Conservation (phyloP, 805 yeast species). For the Zygosaccharomyces kombuchaensis region DNA sequence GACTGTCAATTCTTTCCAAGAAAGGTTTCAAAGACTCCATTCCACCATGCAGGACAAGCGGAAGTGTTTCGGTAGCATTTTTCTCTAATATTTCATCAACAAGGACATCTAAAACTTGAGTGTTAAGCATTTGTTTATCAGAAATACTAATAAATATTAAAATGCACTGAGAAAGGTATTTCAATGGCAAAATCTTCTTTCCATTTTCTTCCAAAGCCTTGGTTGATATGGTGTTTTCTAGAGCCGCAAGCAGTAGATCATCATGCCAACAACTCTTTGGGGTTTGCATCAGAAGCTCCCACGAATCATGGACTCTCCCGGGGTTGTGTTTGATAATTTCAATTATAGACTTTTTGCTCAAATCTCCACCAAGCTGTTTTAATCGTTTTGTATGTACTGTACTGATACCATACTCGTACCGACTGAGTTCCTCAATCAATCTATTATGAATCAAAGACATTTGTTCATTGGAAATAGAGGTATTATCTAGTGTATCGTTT, state of each 20-base stretch:
- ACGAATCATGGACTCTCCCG: slow-evolving; percentile 48
- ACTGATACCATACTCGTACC: slow-evolving; percentile 33
- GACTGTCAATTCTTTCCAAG: slow-evolving; percentile 10
- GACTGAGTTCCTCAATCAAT: slow-evolving; percentile 29
- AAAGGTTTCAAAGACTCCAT: slow-evolving; percentile 11
- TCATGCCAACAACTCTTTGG: slow-evolving; percentile 14
- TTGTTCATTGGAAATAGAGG: slow-evolving; percentile 11
- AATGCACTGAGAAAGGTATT: slow-evolving; percentile 23
- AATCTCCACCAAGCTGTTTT: slow-evolving; percentile 17
- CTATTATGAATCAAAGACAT: slow-evolving; percentile 24
- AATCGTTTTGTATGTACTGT: slow-evolving; percentile 31
- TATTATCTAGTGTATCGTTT: slow-evolving; percentile 9
- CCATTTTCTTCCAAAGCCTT: slow-evolving; percentile 35
- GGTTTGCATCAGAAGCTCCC: slow-evolving; percentile 40
- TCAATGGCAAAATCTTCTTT: slow-evolving; percentile 17
- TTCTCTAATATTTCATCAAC: slow-evolving; percentile 14
- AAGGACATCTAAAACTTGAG: slow-evolving; percentile 15
- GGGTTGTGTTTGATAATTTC: slow-evolving; percentile 44
- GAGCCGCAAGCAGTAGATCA: slow-evolving; percentile 28
- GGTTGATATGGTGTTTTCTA: slow-evolving; percentile 42
- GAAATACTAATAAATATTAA: slow-evolving; percentile 24
- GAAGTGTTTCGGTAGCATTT: slow-evolving; percentile 13
- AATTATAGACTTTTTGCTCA: slow-evolving; percentile 25
- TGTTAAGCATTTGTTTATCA: slow-evolving; percentile 7
- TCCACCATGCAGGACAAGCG: slow-evolving; percentile 11